Conservation (phyloP, 176 grass and related monocot species). For the Aechmea fasciata region DNA sequence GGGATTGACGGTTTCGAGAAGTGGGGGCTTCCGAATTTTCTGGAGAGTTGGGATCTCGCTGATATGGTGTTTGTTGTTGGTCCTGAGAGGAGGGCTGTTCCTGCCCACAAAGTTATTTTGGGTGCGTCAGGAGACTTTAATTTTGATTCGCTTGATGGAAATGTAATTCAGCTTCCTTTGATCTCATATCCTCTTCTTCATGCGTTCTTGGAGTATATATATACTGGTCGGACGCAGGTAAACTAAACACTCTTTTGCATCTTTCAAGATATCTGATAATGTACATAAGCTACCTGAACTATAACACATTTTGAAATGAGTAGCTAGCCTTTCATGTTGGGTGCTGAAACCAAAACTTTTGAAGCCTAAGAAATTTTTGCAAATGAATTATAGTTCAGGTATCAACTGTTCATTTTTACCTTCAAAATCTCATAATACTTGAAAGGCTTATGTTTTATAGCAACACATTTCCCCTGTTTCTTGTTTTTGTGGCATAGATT, state of each 20-base stretch:
- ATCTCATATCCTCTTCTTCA: slow-evolving; percentile 59
- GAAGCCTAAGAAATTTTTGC: no score
- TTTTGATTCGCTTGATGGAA: slow-evolving; percentile 28
- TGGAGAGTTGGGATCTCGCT: slow-evolving; percentile 75
- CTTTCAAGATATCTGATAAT: background rate
- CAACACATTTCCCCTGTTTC: background rate
- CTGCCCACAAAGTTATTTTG: slow-evolving; percentile 70
- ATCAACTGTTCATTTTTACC: background rate
- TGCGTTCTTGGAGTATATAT: slow-evolving; percentile 75
- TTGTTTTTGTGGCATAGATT: slow-evolving; percentile 44
- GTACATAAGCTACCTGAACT: background rate
- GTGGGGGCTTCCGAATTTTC: slow-evolving; percentile 47
- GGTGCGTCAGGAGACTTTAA: slow-evolving; percentile 57
- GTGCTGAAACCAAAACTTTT: no score
- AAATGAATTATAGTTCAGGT: no score
- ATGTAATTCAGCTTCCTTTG: slow-evolving; percentile 47
- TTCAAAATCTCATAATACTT: background rate
- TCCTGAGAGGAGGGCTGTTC: slow-evolving; percentile 50
- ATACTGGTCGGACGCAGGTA: slow-evolving; percentile 73
- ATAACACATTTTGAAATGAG: no score
- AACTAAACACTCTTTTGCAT: slow-evolving; percentile 12
- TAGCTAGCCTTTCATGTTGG: no score
- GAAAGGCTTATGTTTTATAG: no score
- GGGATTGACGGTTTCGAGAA: slow-evolving; percentile 30
- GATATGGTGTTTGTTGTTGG: slow-evolving; percentile 69